Conservation (phyloP, 805 yeast species). For the Candida silvatica region DNA sequence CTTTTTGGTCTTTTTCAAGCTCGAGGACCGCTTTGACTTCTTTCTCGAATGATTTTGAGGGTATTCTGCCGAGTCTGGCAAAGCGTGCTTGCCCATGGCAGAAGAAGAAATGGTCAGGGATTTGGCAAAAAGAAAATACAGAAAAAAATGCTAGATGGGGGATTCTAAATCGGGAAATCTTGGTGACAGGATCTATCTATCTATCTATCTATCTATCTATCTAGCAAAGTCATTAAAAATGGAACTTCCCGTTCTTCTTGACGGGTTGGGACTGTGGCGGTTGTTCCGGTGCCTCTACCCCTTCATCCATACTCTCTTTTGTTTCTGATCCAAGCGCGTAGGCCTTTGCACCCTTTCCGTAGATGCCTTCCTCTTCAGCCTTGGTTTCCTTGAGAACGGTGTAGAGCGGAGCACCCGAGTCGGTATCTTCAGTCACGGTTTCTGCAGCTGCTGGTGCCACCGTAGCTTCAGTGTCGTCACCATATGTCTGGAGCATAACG, state of each 20-base stretch:
- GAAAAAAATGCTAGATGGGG: too few species aligned
- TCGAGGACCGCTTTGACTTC: too few species aligned
- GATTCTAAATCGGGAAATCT: too few species aligned
- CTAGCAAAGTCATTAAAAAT: too few species aligned
- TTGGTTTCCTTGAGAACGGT: conserved; percentile 23
- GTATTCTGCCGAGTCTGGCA: too few species aligned
- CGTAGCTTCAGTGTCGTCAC: conserved; percentile 22
- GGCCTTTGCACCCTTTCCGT: conserved; percentile 21
- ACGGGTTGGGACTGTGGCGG: not conserved
- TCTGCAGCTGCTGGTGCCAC: conserved; percentile 11
- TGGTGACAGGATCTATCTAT: too few species aligned
- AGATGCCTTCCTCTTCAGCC: conserved; percentile 16
- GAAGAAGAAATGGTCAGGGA: too few species aligned
- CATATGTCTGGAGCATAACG: conserved; percentile 13
- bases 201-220: too few species aligned
- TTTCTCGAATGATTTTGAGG: too few species aligned
- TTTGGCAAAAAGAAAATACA: too few species aligned
- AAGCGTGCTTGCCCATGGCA: too few species aligned
- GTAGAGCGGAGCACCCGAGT: conserved; percentile 20
- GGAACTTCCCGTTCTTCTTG: not conserved
- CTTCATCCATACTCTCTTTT: conserved; percentile 2
- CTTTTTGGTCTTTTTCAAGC: too few species aligned
- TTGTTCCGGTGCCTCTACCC: not conserved
- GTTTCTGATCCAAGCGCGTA: conserved; percentile 13
- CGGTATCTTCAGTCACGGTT: conserved; percentile 8